Base-by-base conservation (phyloP, 139 green algal species). In the Volvox reticuliferus region DNA sequence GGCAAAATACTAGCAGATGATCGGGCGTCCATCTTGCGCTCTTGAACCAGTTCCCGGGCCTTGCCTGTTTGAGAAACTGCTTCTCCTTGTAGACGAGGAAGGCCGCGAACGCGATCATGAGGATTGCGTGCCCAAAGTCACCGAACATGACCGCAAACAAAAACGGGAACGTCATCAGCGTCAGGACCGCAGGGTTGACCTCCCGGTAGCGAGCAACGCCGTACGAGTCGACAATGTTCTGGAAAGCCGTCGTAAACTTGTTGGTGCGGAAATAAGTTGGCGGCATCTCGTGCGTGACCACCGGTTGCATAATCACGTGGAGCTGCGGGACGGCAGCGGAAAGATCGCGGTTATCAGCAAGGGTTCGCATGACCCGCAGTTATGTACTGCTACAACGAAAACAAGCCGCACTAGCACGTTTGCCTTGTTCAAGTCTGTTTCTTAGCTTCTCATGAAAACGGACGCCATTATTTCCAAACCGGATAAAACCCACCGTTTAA, bases 91-190 rank as follows among this genome's bases (percentile, higher is more conserved):
- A 21, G 6, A 99, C 88, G 92, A 99, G 86, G 75, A 91, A 97
- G 19, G 95, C 35, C 16, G 95, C 96, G 68, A 97, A 96, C n/a
- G 96, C 13, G 17, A 99, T 93, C 96, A 99, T 98, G 17, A 99
- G 89, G 32, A 98, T 73, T 62, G 96, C 98, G 88, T 99, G 98
- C 2, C 98, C 98, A 69, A 99, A 92, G 92, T 99, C 98, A 20
- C 98, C 98, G 95, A 99, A 99, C 98, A 99, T 99, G 93, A 99
- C 96, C 22, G 98, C 97, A 90, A 99, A 99, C 26, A 99, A 94
- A 95, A 99, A 99, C 37, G 98, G 98, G 93, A 99, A 99, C 79
- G 98, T 99, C 67, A 99, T 94, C 81, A 99, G 98, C 86, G 98
- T 99, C 94, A 99, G 98, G 20, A 99, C 95, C 1, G 97, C 93